These are phyloP conservation scores for Colletotrichum sp. DNA, from an alignment of 2,329 filamentous ascomycete genomes.

Conservation along the genomic window DNA sequence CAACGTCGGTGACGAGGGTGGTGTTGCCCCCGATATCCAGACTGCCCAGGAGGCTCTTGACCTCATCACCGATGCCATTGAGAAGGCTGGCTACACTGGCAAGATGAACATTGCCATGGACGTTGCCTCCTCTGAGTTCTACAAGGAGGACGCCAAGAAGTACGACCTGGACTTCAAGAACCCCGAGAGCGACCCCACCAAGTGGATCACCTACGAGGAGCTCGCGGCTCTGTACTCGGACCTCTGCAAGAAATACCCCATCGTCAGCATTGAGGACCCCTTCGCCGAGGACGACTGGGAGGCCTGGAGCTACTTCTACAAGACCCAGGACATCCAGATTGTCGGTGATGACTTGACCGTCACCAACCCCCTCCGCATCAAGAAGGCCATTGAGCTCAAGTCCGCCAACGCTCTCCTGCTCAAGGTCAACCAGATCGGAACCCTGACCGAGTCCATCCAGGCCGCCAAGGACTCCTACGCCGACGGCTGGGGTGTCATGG, in stretches of 20 bases:
- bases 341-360: slow-evolving; percentile 98
- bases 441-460: slow-evolving; percentile 97
- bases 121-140: slow-evolving; percentile 98
- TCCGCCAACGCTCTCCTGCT: slow-evolving; percentile 97
- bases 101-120: slow-evolving; percentile 99
- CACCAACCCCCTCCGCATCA: slow-evolving; percentile 98
- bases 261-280: slow-evolving; percentile 98
- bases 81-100: slow-evolving; percentile 93
- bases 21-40: slow-evolving; percentile 99
- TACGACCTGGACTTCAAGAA: slow-evolving; percentile 99
- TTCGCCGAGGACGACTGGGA: slow-evolving; percentile 99
- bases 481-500: slow-evolving; percentile 98
- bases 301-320: slow-evolving; percentile 99
- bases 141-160: slow-evolving; percentile 97
- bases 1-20: slow-evolving; percentile 99
- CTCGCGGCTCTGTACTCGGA: slow-evolving; percentile 90
- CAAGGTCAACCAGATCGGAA: slow-evolving; percentile 99
- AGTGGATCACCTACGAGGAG: slow-evolving; percentile 99
- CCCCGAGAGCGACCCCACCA: slow-evolving; percentile 91
- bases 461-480: slow-evolving; percentile 98
- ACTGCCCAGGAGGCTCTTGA: slow-evolving; percentile 95
- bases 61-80: slow-evolving; percentile 93
- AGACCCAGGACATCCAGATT: slow-evolving; percentile 97
- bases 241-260: slow-evolving; percentile 93
- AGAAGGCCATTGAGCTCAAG: slow-evolving; percentile 99